Base-by-base conservation (phyloP, 495 filamentous ascomycete genomes). In the Tirmania nivea region DNA sequence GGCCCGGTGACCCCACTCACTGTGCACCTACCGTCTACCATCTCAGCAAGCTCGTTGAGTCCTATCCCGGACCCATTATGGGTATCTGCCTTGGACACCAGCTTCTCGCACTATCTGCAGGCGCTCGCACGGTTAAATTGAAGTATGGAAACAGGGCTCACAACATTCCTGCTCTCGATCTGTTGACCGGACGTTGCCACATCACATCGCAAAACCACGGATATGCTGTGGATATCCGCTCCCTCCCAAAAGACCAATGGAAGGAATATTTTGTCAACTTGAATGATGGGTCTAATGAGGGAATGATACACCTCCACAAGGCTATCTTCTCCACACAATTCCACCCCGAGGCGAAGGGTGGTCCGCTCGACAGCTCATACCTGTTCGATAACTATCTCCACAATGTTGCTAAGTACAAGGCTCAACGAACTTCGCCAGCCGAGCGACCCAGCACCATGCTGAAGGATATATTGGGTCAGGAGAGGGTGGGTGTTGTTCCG, bases 131-230 rank as follows among this genome's bases (percentile, higher is more conserved):
- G 47, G 75, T 92, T 67, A 95, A 95, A 77, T 74, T 95, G 63
- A 93, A 92, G 73, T 95, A 95, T 67, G 88, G 88, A 65, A 95
- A 95, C 77, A 81, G 88, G 59, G 88, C 86, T 36, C 86, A 99
- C 74, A 99, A 99, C 71, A 96, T 99, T 59, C 90, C 90, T 14
- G 85, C 86, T 52, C 73, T 96, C 47, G 92, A 96, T 63, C 72
- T 92, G 65, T 92, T 84, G 52, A 94, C 89, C 34, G 92, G 92
- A 21, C 82, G 86, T 67, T 96, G 89, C 78, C 90, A 96, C 72
- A 96, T 96, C 70, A 96, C 90, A 48, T 83, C 77, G 62, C 90
- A 97, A 73, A 97, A 99, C 71, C 90, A 99, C 69, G 90, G 90
- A 48, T 99, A 99, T 63, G 90, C 90, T 16, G 87, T 99, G 48